phyloP scores from a whole-genome alignment of 1,284 basidiomycete species.

The Rhizoctonia solani region DNA sequence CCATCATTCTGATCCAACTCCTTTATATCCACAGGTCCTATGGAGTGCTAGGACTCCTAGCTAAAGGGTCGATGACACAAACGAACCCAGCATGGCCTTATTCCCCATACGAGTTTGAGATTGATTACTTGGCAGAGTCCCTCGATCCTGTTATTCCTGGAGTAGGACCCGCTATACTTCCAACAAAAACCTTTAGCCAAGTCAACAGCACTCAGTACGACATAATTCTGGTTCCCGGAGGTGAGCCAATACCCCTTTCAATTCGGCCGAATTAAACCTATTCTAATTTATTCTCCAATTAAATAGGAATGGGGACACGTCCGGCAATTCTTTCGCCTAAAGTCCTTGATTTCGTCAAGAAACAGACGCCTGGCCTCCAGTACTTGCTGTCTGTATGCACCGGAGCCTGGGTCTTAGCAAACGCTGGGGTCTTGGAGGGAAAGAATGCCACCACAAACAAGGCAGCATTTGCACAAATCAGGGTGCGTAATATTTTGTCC shows the following conservation, averaged over 20 bases:
- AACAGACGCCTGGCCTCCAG: constrained; percentile 5
- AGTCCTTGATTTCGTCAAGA: constrained; percentile 5
- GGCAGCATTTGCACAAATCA: not conserved
- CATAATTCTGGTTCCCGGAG: constrained; percentile 31
- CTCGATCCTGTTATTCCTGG: not conserved
- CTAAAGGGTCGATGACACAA: not conserved
- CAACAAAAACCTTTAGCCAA: not conserved
- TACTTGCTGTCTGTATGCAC: constrained; percentile 34
- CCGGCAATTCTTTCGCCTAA: not conserved
- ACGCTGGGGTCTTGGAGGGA: constrained; percentile 28
- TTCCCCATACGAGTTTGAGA: not conserved
- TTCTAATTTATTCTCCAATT: not conserved
- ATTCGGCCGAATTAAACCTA: not conserved
- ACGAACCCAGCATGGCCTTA: not conserved
- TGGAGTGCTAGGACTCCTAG: not conserved
- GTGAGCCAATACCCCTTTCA: not conserved
- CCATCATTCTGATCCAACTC: not conserved
- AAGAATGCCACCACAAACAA: constrained; percentile 35
- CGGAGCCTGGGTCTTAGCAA: constrained; percentile 19
- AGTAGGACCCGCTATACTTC: not conserved
- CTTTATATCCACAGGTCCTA: not conserved
- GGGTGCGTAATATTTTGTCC: not conserved
- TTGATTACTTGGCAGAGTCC: not conserved
- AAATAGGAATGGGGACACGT: not conserved
- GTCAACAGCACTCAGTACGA: constrained; percentile 24